Base-by-base conservation (phyloP, 257 asterid genomes). In the Lantana camara region DNA sequence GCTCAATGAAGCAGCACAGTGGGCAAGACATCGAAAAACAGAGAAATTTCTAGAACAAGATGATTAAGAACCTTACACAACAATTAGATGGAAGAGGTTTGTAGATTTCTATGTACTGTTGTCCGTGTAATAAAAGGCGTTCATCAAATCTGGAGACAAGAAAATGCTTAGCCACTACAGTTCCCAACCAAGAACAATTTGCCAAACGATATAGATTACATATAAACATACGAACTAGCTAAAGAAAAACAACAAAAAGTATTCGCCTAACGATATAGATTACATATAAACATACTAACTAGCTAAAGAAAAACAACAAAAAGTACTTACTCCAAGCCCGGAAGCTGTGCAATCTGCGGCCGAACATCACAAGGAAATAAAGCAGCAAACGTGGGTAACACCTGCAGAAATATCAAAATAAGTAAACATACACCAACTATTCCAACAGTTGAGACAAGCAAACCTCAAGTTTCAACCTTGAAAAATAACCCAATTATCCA, bases 301-400 rank as follows among this genome's bases (percentile, higher is more conserved):
- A 2, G 32, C 32, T 27, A 27, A 27, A 5, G 5, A 27, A 5
- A 5, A 27, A 27, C 32, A 27, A 27, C 32, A 27, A 2, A 41
- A 62, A 55, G n/a, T 60, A 68, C 97, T 82, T 54, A 93, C 99
- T 62, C 74, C 42, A 93, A 76, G 48, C 91, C 88, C n/a, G 95
- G 95, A 27, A 87, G 51, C 68, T 77, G 64, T 22, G 53, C 73
- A 22, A 90, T 10, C 72, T 22, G 24, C 0, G 77, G 32, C 82
- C 27, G 51, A 29, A 73, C 9, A 51, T 47, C 83, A 49, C 15
- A 15, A 73, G 89, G 50, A 78, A 94, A 85, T 54, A 90, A 72
- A 70, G 91, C 79, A 51, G 92, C 74, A 67, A 90, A 90, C 27
- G 99, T 90, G 55, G 99, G 99, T 82, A 94, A 80, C 51, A 94